Conservation (phyloP, 148 eudicot species). For the Agrostemma githago region DNA sequence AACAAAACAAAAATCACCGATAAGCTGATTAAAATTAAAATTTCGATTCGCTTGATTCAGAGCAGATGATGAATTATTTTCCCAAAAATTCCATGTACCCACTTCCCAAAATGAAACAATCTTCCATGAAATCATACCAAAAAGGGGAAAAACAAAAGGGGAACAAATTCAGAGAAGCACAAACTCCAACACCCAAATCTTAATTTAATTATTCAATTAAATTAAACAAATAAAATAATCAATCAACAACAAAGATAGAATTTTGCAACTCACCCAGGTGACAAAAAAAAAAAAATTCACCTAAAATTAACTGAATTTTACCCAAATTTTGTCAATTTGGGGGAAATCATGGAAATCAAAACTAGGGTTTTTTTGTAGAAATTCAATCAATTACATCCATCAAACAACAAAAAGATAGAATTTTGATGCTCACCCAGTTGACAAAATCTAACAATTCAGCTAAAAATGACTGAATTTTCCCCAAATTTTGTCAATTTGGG, state of each 20-base stretch:
- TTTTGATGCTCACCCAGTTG: constrained; percentile 21
- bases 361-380: no score
- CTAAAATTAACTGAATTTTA: no score
- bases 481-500: no score
- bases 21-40: neutral
- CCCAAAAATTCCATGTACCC: neutral
- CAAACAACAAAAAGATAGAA: constrained; percentile 8
- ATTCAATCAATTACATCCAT: constrained; percentile 1
- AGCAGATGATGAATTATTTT: neutral
- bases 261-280: constrained; percentile 24
- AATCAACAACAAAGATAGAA: constrained; percentile 7
- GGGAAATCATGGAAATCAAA: no score
- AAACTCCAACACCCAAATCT: constrained; percentile 14
- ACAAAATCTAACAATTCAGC: neutral
- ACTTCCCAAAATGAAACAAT: constrained; percentile 12
- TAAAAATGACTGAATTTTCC: no score
- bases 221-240: constrained; percentile 9
- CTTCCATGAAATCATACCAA: constrained; percentile 13
- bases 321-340: no score
- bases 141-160: neutral
- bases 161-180: neutral
- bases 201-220: neutral
- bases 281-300: constrained; percentile 1
- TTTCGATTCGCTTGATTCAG: neutral
- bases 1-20: neutral